Conservation (phyloP, 371 early-diverging fungal species). For the Saksenaea vasiformis region DNA sequence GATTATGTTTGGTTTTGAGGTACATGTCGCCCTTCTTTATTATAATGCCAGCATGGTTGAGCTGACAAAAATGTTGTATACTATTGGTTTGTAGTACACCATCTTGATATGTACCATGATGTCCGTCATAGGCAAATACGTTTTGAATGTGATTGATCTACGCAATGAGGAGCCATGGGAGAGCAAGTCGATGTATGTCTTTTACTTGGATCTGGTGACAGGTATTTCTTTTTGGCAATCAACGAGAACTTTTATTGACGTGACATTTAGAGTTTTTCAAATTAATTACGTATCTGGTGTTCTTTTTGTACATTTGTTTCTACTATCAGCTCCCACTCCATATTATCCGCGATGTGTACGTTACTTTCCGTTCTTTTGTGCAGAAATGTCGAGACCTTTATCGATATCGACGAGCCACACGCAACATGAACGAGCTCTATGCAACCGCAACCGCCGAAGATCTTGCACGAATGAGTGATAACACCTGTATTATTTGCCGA, state of each 20-base stretch:
- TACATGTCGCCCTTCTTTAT: conserved; percentile 22
- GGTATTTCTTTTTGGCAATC: conserved; percentile 47
- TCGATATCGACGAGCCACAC: conserved; percentile 90
- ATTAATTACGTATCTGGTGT: conserved; percentile 80
- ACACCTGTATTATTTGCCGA: conserved; percentile 94
- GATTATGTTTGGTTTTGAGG: conserved; percentile 96
- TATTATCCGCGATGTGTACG: conserved; percentile 94
- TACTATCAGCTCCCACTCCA: conserved; percentile 90
- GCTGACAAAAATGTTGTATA: neutral
- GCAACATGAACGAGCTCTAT: conserved; percentile 94
- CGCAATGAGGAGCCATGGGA: conserved; percentile 90
- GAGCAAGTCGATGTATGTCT: conserved; percentile 87
- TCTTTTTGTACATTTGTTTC: conserved; percentile 83
- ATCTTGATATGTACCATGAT: conserved; percentile 75
- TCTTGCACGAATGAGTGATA: conserved; percentile 75
- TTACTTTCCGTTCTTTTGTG: conserved; percentile 88
- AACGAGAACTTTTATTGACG: neutral
- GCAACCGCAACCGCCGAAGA: conserved; percentile 88
- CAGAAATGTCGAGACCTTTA: conserved; percentile 86
- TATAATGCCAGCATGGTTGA: neutral
- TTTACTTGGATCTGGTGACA: conserved; percentile 81
- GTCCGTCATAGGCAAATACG: conserved; percentile 79
- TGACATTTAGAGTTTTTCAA: conserved; percentile 79
- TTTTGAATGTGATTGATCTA: conserved; percentile 83
- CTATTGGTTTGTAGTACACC: conserved; percentile 68